Evolutionary conservation across 129 eudicot species (phyloP), one percentile per base, ranked within the genome.

Genomic region (Centaurea solstitialis): DNA sequence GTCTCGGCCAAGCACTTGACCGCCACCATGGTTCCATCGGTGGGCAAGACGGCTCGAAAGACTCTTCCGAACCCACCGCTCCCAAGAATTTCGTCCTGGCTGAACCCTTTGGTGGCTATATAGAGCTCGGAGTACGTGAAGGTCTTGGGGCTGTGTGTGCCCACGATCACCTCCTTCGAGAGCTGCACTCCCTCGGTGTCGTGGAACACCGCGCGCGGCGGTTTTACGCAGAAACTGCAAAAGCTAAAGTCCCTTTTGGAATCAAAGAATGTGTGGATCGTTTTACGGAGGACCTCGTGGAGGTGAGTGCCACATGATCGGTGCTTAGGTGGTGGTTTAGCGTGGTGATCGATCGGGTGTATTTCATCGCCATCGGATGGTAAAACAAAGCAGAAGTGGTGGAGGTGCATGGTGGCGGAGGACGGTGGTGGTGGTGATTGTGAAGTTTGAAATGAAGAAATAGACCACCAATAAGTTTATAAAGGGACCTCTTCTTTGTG

Each of bases 1-100:
- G 77, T 89, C 85, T 89, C 96, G 10, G 86, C 81, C 87, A 95
- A 71, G 77, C 99, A 93, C 75, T 95, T 95, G 6, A 95, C 99
- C 6, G 99, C 99, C 0, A 83, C 98, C 59, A 77, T 71, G 1
- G 94, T 87, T 28, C 91, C 94, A 71, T 95, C 99, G 39, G 98
- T 95, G 5, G 99, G 99, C 59, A 95, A 82, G 18, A 91, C 90
- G 2, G 97, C 98, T 59, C 82, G 62, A 70, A 83, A 95, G 6
- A 93, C 99, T 79, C 90, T 76, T 17, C 99, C 99, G 38, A 93
- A 93, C 0, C 99, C 98, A 20, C 99, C 99, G 68, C 94, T 93
- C 3, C 99, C 99, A 1, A 95, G 87, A 4, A 95, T 53, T 38
- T 89, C 88, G 7, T 84, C 82, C n/a, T 84, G 79, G 80, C 90